phyloP scores from a whole-genome alignment of 805 yeast species.

The Priceomyces carsonii region DNA sequence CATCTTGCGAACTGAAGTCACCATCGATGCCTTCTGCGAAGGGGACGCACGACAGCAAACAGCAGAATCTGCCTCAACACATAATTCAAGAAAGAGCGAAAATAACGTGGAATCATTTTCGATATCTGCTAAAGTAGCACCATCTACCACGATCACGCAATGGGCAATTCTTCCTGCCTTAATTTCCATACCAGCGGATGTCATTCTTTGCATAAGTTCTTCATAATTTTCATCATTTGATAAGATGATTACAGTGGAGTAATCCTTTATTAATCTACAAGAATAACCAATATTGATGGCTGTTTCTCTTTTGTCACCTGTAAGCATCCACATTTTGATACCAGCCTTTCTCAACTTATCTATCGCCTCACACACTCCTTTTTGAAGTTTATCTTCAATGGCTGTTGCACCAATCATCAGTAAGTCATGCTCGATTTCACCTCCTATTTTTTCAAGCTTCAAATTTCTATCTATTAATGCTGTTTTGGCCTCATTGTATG shows the following conservation, averaged over 20 bases:
- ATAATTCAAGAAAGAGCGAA: conserved; percentile 78
- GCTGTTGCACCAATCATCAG: conserved; percentile 90
- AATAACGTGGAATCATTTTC: conserved; percentile 73
- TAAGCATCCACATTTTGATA: conserved; percentile 95
- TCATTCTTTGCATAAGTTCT: conserved; percentile 64
- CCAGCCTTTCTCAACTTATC: conserved; percentile 92
- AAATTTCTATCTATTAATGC: conserved; percentile 66
- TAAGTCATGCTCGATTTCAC: conserved; percentile 64
- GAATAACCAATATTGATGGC: conserved; percentile 97
- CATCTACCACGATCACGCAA: conserved; percentile 92
- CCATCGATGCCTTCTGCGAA: conserved; percentile 92
- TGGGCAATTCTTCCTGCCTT: conserved; percentile 81
- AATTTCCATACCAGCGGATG: conserved; percentile 74
- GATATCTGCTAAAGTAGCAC: conserved; percentile 74
- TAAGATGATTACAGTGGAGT: conserved; percentile 81
- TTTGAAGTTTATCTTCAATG: conserved; percentile 93
- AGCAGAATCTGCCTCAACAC: conserved; percentile 86
- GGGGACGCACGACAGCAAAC: conserved; percentile 97
- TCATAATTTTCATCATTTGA: conserved; percentile 49
- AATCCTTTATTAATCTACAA: conserved; percentile 89
- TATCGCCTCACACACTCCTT: conserved; percentile 95
- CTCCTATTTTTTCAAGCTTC: conserved; percentile 73
- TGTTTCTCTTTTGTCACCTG: conserved; percentile 97
- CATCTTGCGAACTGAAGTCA: conserved; percentile 70
- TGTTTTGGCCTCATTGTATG: conserved; percentile 75